Evolutionary conservation across 179 eudicot genomes (phyloP), one percentile per base, ranked within the genome.

Genomic region (Corrigiola litoralis): DNA sequence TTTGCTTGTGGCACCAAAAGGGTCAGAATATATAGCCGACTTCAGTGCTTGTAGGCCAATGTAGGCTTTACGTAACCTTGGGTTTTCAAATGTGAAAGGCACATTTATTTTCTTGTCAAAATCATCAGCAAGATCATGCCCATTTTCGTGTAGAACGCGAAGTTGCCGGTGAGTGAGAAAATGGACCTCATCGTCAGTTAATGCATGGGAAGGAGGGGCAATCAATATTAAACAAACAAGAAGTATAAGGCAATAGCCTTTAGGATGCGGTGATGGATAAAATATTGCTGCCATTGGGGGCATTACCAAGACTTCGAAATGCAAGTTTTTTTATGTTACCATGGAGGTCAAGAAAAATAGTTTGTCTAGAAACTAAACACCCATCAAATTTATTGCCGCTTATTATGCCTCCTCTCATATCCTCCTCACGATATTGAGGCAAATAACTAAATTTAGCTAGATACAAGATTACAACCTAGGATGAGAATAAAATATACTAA

Each of bases 21-120:
- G 98, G 48, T 92, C 98, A 0, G 98, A 92, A 32, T 87, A 80
- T 1, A 92, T 77, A 16, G 82, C 79, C 12, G 65, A 57, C 37
- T 87, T 92, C 87, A 83, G 79, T 13, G 88, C 87, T 53, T 85
- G 88, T 18, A 92, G 77, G 1, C 85, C 97, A 20, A 63, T 66
- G 57, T 81, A 86, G 10, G 97, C 96, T 29, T 44, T 80, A 32
- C 82, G 68, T 0, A 94, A 82, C 78, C 97, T 73, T 0, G 79
- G 29, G 33, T 85, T 94, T 4, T 75, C 70, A 38, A 92, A 87
- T 4, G 66, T 68, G 49, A 71, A 48, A 1, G 63, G 28, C 3
- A 72, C 62, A 25, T 75, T 55, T 2, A 69, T 59, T 11, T 78
- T 75, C 0, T 24, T 33, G 3, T 77, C 79, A 4, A 33, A 71